Evolutionary conservation across 192 early-diverging fungal genomes (phyloP), one percentile per base, ranked within the genome.

Genomic region (Backusella tarrabulga): DNA sequence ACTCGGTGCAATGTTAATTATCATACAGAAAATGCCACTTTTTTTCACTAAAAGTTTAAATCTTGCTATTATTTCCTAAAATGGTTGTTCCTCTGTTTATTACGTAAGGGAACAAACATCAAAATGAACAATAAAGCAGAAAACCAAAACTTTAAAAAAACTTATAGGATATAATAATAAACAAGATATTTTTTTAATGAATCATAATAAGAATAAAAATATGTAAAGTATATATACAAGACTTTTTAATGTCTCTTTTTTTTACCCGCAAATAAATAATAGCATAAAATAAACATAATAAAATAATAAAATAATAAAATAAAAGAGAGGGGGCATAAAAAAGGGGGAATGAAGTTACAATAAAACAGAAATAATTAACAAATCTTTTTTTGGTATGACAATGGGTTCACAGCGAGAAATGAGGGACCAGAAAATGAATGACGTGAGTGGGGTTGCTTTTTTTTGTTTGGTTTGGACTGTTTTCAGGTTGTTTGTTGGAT

Each of bases 351-450:
- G 46, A 74, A 74, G 42, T 29, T 44, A 34, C 14, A 46, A 60
- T 34, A 63, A 34, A 35, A 56, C n/a, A 74, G 42, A 74, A 74
- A 46, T 35, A 60, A 74, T 54, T 54, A 56, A 36, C 40, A 73
- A 32, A 26, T 38, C 21, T 38, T 72, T 26, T 29, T 14, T 56
- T 56, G 54, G 54, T 21, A 56, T 56, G 54, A 56, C 54, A 56
- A 29, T 63, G 56, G 56, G 56, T 29, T 63, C 56, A 63, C 23
- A 63, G 56, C 3, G 50, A 29, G 56, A 63, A 63, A 63, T 29
- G 56, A 63, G 56, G 23, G 56, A 63, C 56, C 56, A 29, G 56
- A 63, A 32, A 63, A 63, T 63, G 56, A 63, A 63, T 63, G 56
- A 63, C 56, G 23, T 63, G 56, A 26, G 54, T 56, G 19, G 21